Evolutionary conservation across 148 eudicot genomes (phyloP).

Genomic region (Rhododendron simsii): DNA sequence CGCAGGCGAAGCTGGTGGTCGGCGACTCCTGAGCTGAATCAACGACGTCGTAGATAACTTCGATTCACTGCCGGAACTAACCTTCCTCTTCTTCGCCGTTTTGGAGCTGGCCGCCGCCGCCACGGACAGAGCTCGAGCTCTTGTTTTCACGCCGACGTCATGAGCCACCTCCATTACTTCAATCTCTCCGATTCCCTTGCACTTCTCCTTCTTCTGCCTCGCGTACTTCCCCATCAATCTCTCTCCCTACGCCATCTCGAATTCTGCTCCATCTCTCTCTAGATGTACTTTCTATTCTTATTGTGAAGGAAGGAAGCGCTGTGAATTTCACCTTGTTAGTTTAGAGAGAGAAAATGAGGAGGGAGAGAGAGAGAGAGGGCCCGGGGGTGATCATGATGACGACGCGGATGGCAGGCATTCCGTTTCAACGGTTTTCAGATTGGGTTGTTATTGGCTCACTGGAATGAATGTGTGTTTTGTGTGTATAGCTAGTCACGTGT

Average conservation of each 20-base stretch:
- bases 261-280: not conserved
- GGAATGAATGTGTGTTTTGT: not conserved
- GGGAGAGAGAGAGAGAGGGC: conserved; percentile 2
- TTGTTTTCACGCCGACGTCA: conserved; percentile 26
- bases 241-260: not conserved
- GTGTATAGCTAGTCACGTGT: conserved; percentile 5
- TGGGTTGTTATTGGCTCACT: conserved; percentile 12
- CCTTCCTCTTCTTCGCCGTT: conserved; percentile 27
- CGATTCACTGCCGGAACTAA: conserved; percentile 14
- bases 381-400: not conserved
- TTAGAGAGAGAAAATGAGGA: conserved; percentile 8
- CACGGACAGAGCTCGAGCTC: conserved; percentile 26
- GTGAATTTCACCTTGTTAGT: conserved; percentile 8
- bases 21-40: conserved; percentile 26
- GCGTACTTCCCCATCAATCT: conserved; percentile 16
- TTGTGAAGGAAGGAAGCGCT: not conserved
- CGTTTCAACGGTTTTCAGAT: conserved; percentile 39
- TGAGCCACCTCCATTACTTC: conserved; percentile 25
- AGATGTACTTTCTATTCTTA: not conserved
- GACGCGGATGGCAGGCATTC: conserved; percentile 27
- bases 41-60: conserved; percentile 13
- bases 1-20: conserved; percentile 11
- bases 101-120: conserved; percentile 9
- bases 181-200: conserved; percentile 25
- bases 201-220: conserved; percentile 9